Percentiles rank a stretch among this genome's conserved stretches.
phyloP scores from a whole-genome alignment of 2,329 filamentous ascomycete species.

The Epicoccum sorghinum region DNA sequence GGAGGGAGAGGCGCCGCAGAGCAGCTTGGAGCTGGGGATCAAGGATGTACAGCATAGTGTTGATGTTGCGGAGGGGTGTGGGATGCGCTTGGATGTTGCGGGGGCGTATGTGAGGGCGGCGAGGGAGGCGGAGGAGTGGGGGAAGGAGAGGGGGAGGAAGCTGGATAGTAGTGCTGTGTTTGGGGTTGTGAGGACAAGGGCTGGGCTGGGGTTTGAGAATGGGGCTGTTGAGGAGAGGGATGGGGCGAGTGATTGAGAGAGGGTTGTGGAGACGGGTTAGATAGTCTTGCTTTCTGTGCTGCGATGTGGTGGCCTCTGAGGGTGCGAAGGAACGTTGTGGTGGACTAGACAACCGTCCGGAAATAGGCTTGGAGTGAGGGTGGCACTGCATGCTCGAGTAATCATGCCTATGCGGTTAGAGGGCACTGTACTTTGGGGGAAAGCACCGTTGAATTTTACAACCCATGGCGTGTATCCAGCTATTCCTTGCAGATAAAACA shows the following conservation, averaged over 20 bases:
- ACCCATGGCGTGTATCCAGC: too few relatives aligned
- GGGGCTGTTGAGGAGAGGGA: conserved; percentile 37
- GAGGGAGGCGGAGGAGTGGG: conserved; percentile 51
- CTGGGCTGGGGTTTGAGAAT: conserved; percentile 55
- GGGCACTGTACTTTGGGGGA: too few relatives aligned
- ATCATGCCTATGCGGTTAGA: too few relatives aligned
- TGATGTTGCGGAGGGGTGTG: conserved; percentile 49
- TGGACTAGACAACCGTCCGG: too few relatives aligned
- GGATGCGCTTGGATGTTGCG: conserved; percentile 50
- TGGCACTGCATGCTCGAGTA: too few relatives aligned
- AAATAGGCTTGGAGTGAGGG: too few relatives aligned
- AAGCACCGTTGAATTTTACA: too few relatives aligned
- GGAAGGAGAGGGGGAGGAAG: conserved; percentile 40
- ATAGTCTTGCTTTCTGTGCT: too few relatives aligned
- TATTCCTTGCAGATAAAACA: too few relatives aligned
- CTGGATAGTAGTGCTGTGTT: conserved; percentile 61
- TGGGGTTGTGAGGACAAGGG: conserved; percentile 53
- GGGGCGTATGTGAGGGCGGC: conserved; percentile 54
- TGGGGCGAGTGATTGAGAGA: neutral
- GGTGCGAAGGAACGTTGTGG: too few relatives aligned
- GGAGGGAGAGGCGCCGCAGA: conserved; percentile 50
- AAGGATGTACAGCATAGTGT: conserved; percentile 61
- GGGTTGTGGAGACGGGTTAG: too few relatives aligned
- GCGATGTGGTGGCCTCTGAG: too few relatives aligned
- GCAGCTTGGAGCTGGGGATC: conserved; percentile 57